Conservation (phyloP, 768 basidiomycete genomes). For the Russula foetens region DNA sequence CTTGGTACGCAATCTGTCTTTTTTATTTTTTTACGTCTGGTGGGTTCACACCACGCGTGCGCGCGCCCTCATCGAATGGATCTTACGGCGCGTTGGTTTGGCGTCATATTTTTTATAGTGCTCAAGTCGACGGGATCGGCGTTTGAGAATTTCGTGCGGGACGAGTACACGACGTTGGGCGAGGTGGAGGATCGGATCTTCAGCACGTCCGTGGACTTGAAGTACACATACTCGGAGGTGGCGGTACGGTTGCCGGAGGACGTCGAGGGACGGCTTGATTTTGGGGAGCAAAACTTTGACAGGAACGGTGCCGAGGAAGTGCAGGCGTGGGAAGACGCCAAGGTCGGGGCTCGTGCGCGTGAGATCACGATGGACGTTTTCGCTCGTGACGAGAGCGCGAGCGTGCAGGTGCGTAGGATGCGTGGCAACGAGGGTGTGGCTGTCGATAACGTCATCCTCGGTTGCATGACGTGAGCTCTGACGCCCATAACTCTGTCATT, state of each 20-base stretch:
- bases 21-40: background rate
- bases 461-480: background rate
- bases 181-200: constrained; percentile 87
- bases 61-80: no score
- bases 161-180: constrained; percentile 82
- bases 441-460: background rate
- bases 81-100: no score
- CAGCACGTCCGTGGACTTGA: constrained; percentile 77
- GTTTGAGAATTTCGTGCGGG: constrained; percentile 72
- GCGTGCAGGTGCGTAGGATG: constrained; percentile 76
- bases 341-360: constrained; percentile 45
- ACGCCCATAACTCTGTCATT: background rate
- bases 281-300: constrained; percentile 32
- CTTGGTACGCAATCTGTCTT: constrained; percentile 45
- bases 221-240: constrained; percentile 54
- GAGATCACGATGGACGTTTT: constrained; percentile 70
- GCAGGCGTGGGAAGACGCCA: constrained; percentile 49
- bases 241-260: constrained; percentile 41
- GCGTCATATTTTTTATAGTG: constrained; percentile 53
- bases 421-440: constrained; percentile 21
- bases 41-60: no score
- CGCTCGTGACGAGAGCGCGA: constrained; percentile 82
- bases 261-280: constrained; percentile 42
- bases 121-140: constrained; percentile 86
- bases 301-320: constrained; percentile 15